A percentile compares a stretch with the other conserved stretches of the same genome.
Conservation (phyloP, 805 yeast genomes). For the Saccharomyces paradoxus region DNA sequence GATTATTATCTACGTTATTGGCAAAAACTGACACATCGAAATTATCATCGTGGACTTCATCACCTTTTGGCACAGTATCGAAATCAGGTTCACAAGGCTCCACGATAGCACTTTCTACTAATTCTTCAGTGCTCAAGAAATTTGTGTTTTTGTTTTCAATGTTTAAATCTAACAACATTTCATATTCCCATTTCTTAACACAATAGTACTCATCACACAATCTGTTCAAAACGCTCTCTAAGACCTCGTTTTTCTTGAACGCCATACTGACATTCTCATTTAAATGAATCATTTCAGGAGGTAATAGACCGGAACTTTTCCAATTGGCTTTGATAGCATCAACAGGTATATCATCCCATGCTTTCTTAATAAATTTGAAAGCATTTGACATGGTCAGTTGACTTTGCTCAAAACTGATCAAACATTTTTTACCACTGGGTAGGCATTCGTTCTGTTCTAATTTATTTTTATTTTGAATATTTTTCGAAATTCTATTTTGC, state of each 20-base stretch:
- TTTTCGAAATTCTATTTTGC: conserved; percentile 20
- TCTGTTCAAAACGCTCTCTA: conserved; percentile 36
- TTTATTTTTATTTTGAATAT: conserved; percentile 7
- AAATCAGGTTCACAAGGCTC: conserved; percentile 34
- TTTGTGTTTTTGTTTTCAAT: conserved; percentile 36
- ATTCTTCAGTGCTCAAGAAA: conserved; percentile 52
- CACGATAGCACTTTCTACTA: conserved; percentile 51
- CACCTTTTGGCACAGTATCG: background rate
- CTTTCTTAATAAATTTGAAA: conserved; percentile 47
- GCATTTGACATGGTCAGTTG: conserved; percentile 46
- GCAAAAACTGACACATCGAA: background rate
- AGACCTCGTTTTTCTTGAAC: conserved; percentile 28
- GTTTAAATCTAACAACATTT: conserved; percentile 43
- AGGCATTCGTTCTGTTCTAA: background rate
- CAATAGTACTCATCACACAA: conserved; percentile 44
- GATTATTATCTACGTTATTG: background rate
- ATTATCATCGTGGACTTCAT: background rate
- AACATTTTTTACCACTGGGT: conserved; percentile 5
- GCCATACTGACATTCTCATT: conserved; percentile 29
- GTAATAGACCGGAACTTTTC: conserved; percentile 38
- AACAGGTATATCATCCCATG: conserved; percentile 43
- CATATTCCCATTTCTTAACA: conserved; percentile 49
- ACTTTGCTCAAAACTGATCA: conserved; percentile 33
- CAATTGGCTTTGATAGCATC: conserved; percentile 35
- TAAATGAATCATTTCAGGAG: conserved; percentile 24